Evolutionary conservation across 2,329 filamentous ascomycete genomes (phyloP).

Genomic region (Penicillium brevicompactum): DNA sequence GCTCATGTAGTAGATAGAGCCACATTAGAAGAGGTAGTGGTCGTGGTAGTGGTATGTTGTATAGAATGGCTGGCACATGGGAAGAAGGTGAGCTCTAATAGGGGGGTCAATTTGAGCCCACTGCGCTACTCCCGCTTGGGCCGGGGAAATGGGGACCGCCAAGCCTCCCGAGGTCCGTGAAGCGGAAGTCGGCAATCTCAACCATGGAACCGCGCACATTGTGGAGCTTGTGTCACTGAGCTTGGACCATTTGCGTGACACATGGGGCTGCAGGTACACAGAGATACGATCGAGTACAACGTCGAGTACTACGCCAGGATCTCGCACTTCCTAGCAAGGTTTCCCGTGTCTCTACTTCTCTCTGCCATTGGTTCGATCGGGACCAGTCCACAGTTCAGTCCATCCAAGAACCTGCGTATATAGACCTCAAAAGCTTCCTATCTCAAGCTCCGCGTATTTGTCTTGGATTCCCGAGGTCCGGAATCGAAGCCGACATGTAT

Average conservation of each 20-base stretch:
- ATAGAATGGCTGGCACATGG: not conserved
- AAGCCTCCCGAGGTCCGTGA: too few species aligned
- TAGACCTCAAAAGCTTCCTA: not conserved
- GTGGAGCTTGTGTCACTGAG: too few species aligned
- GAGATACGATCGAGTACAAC: not conserved
- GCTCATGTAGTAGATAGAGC: too few species aligned
- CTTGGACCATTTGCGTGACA: too few species aligned
- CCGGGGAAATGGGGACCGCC: too few species aligned
- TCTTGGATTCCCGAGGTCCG: not conserved
- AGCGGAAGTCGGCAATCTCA: too few species aligned
- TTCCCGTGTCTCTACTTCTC: not conserved
- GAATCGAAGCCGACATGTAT: too few species aligned
- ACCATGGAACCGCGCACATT: too few species aligned
- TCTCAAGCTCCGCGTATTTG: not conserved
- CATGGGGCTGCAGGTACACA: too few species aligned
- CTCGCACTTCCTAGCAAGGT: constrained; percentile 1
- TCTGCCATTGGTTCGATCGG: not conserved
- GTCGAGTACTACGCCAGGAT: not conserved
- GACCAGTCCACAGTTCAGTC: not conserved
- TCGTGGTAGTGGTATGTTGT: too few species aligned
- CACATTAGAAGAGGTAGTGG: too few species aligned
- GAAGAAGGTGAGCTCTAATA: not conserved
- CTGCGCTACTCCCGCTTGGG: too few species aligned
- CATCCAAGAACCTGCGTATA: not conserved
- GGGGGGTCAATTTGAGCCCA: not conserved